These are phyloP conservation scores for Colletotrichum acutatum DNA, from an alignment of 2,329 filamentous ascomycete genomes.

Conservation along the genomic window DNA sequence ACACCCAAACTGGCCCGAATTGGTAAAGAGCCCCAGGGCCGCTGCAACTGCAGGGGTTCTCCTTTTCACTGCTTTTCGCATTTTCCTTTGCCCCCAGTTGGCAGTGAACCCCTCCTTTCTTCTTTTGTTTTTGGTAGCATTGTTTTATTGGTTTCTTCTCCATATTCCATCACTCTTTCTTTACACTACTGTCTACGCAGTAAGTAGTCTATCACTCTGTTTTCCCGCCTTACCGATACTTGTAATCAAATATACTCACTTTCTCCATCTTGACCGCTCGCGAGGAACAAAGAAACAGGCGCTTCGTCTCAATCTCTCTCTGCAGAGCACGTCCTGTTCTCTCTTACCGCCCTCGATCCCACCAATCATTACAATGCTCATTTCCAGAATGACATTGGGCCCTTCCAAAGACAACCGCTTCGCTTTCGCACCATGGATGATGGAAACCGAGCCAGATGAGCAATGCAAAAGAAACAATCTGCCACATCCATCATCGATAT, in stretches of 20 bases:
- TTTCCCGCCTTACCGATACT: too few relatives aligned
- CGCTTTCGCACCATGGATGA: neutral
- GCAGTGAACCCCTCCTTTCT: neutral
- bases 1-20: neutral
- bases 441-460: neutral
- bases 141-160: neutral
- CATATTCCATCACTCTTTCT: neutral
- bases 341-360: neutral
- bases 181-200: too few relatives aligned
- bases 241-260: neutral
- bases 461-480: neutral
- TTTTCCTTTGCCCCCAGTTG: neutral
- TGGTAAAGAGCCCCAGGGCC: neutral
- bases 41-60: constrained; percentile 14
- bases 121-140: neutral
- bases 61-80: neutral
- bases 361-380: neutral
- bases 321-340: neutral
- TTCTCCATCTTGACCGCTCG: neutral
- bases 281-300: neutral
- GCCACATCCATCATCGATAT: neutral
- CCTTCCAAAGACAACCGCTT: neutral
- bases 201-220: too few relatives aligned
- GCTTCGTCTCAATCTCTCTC: neutral
- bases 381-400: neutral